phyloP scores from a whole-genome alignment of 1,284 basidiomycete genomes.

The Cutaneotrichosporon cyanovorans region DNA sequence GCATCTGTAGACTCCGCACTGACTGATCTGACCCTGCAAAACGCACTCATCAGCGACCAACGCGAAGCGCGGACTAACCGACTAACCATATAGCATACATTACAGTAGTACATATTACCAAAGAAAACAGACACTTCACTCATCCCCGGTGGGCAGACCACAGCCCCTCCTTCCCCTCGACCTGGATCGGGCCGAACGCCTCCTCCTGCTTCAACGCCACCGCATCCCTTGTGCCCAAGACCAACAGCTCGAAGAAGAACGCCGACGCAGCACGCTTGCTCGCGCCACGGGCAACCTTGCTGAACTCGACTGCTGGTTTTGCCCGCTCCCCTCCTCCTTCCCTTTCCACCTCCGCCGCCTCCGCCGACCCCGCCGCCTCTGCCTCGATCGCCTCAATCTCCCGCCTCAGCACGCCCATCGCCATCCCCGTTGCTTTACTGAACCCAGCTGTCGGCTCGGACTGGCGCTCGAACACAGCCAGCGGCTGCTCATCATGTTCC shows the following conservation, averaged over 20 bases:
- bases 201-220: slow-evolving; percentile 68
- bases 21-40: too few species aligned
- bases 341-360: too few species aligned
- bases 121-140: too few species aligned
- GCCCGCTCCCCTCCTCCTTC: not conserved
- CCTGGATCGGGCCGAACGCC: slow-evolving; percentile 77
- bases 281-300: slow-evolving; percentile 51
- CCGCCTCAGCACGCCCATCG: slow-evolving; percentile 66
- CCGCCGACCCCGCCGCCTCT: slow-evolving; percentile 31
- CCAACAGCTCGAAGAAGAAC: slow-evolving; percentile 96
- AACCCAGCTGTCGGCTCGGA: slow-evolving; percentile 49
- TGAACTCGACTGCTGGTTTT: slow-evolving; percentile 56
- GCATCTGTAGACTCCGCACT: too few species aligned
- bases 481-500: slow-evolving; percentile 55
- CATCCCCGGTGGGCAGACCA: slow-evolving; percentile 26
- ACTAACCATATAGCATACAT: too few species aligned
- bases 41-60: too few species aligned
- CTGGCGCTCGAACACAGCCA: slow-evolving; percentile 71
- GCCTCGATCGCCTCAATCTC: slow-evolving; percentile 55
- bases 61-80: too few species aligned
- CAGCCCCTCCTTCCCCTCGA: slow-evolving; percentile 72
- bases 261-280: slow-evolving; percentile 83
- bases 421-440: slow-evolving; percentile 85
- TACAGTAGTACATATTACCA: too few species aligned
- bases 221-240: slow-evolving; percentile 85